Conservation (phyloP, 2,329 filamentous ascomycete species). For the Penicillium sp. region DNA sequence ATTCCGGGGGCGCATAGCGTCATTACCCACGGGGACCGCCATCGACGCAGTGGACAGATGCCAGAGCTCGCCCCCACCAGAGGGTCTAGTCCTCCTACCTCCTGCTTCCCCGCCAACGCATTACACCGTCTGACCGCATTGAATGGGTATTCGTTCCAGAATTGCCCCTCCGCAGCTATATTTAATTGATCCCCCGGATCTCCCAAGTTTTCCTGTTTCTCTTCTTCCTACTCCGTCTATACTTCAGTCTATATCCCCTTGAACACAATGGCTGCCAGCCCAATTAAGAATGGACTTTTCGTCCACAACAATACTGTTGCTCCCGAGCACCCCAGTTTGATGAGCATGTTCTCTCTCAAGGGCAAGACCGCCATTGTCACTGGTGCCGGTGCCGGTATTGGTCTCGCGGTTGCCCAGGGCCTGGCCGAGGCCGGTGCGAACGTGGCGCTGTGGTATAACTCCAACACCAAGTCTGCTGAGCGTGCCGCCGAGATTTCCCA, state of each 20-base stretch:
- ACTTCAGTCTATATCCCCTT: background rate
- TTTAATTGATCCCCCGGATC: background rate
- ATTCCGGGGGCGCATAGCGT: slow-evolving; percentile 15
- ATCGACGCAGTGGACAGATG: slow-evolving; percentile 7
- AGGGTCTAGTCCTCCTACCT: slow-evolving; percentile 1
- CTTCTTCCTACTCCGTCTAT: background rate
- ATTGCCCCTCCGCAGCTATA: slow-evolving; percentile 8
- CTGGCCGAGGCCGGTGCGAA: slow-evolving; percentile 70
- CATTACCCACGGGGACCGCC: slow-evolving; percentile 10
- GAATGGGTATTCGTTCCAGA: background rate
- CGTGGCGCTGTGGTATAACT: slow-evolving; percentile 71
- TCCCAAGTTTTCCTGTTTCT: background rate
- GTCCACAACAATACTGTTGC: slow-evolving; percentile 56
- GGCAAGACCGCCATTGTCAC: slow-evolving; percentile 69
- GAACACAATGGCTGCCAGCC: slow-evolving; percentile 34
- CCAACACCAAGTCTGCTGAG: slow-evolving; percentile 62
- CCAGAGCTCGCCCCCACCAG: background rate
- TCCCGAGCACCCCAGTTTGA: slow-evolving; percentile 49
- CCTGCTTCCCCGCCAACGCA: slow-evolving; percentile 12
- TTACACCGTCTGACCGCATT: slow-evolving; percentile 9
- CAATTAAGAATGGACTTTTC: slow-evolving; percentile 50
- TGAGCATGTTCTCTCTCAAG: slow-evolving; percentile 67
- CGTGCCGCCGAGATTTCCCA: slow-evolving; percentile 63
- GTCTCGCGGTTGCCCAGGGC: slow-evolving; percentile 61
- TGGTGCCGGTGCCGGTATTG: slow-evolving; percentile 69